These are phyloP conservation scores for Lactifluus pinguis DNA, from an alignment of 768 basidiomycete genomes.

Conservation along the genomic window DNA sequence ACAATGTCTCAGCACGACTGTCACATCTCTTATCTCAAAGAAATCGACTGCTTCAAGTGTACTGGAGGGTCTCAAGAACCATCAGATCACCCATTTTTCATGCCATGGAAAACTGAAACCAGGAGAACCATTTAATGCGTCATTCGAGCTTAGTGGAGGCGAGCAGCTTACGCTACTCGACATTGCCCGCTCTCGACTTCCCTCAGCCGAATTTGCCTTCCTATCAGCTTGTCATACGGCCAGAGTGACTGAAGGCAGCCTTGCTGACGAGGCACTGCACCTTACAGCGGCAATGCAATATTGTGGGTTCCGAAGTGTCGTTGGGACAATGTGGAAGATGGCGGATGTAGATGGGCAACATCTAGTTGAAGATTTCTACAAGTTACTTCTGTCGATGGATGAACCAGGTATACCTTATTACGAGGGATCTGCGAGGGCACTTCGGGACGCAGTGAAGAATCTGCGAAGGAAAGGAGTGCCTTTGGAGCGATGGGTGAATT, in stretches of 20 bases:
- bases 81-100: neutral
- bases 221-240: neutral
- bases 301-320: slow-evolving; percentile 1
- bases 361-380: neutral
- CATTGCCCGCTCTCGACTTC: neutral
- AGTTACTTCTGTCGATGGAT: too few relatives aligned
- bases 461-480: too few relatives aligned
- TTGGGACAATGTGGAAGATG: slow-evolving; percentile 1
- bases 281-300: slow-evolving; percentile 14
- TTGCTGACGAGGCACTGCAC: neutral
- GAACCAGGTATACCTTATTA: too few relatives aligned
- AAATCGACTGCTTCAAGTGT: too few relatives aligned
- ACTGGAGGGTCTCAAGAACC: neutral
- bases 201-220: neutral
- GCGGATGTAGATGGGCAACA: neutral
- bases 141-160: too few relatives aligned
- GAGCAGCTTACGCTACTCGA: too few relatives aligned
- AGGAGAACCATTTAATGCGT: too few relatives aligned
- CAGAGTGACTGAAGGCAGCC: too few relatives aligned
- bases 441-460: too few relatives aligned
- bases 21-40: neutral
- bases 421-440: too few relatives aligned
- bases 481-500: too few relatives aligned
- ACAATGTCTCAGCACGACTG: neutral
- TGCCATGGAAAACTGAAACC: too few relatives aligned